A percentile compares a stretch with the other conserved stretches of the same genome.
These are phyloP conservation scores for Penicillium paradoxum DNA, from an alignment of 495 filamentous ascomycete species.

Conservation along the genomic window DNA sequence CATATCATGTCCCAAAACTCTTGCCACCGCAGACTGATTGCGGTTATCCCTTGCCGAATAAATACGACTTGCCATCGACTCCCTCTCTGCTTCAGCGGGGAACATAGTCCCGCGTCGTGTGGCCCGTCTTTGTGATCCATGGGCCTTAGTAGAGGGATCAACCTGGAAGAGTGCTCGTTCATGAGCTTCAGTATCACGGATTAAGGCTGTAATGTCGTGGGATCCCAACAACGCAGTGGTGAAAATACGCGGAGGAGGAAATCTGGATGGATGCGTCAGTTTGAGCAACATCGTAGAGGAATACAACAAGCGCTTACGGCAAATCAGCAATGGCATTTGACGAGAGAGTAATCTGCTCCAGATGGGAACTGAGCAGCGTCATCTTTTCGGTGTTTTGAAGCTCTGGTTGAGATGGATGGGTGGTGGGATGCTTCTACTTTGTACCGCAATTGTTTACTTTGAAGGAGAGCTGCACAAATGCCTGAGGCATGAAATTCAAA, in stretches of 20 bases:
- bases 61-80: slow-evolving; percentile 47
- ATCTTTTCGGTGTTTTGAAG: slow-evolving; percentile 39
- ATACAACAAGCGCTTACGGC: slow-evolving; percentile 51
- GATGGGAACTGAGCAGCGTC: slow-evolving; percentile 73
- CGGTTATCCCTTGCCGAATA: slow-evolving; percentile 53
- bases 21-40: slow-evolving; percentile 81
- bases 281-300: background rate
- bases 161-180: slow-evolving; percentile 94
- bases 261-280: slow-evolving; percentile 45
- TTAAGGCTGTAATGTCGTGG: slow-evolving; percentile 88
- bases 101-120: slow-evolving; percentile 47
- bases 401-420: background rate
- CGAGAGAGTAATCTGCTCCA: slow-evolving; percentile 87
- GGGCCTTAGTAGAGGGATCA: slow-evolving; percentile 54
- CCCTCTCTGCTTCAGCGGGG: slow-evolving; percentile 34
- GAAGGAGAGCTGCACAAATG: slow-evolving; percentile 3
- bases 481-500: slow-evolving; percentile 9
- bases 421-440: background rate
- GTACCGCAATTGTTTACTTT: slow-evolving; percentile 5
- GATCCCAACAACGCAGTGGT: slow-evolving; percentile 84
- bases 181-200: slow-evolving; percentile 92
- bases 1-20: slow-evolving; percentile 81
- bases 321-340: slow-evolving; percentile 78
- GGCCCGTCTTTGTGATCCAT: slow-evolving; percentile 36
- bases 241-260: slow-evolving; percentile 89